These are phyloP conservation scores for Aethionema arabicum DNA, from an alignment of 345 rosid species.

Conservation along the genomic window DNA sequence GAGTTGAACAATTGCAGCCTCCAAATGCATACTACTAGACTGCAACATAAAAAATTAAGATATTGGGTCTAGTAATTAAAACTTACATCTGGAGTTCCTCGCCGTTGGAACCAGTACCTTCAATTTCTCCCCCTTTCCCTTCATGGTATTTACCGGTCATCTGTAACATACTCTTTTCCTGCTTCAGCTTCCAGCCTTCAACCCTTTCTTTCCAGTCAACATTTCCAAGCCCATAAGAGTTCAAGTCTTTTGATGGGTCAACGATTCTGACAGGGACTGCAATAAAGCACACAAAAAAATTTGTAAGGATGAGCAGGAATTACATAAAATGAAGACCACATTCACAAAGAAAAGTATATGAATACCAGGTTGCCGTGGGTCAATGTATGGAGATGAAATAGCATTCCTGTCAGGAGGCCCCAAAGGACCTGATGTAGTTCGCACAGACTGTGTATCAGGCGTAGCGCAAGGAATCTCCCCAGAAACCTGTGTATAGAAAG, in stretches of 20 bases:
- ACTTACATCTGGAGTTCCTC: conserved; percentile 97
- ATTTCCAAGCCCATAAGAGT: conserved; percentile 95
- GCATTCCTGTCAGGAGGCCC: conserved; percentile 84
- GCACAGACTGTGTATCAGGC: conserved; percentile 83
- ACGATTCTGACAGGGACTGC: conserved; percentile 96
- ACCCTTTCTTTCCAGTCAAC: conserved; percentile 99
- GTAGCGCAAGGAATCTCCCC: conserved; percentile 91
- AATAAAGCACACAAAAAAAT: conserved; percentile 12
- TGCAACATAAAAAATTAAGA: conserved; percentile 6
- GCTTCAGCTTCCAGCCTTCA: conserved; percentile 99
- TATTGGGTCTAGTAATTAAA: conserved; percentile 11
- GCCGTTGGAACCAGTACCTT: conserved; percentile 98
- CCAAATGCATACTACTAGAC: not conserved
- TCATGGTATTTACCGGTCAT: conserved; percentile 74
- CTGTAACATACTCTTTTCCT: conserved; percentile 84
- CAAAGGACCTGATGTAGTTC: conserved; percentile 98
- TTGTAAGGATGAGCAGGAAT: conserved; percentile 12
- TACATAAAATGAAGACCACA: conserved; percentile 1
- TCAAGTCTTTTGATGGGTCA: conserved; percentile 97
- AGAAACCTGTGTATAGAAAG: conserved; percentile 59
- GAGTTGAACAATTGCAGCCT: conserved; percentile 2
- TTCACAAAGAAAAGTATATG: conserved; percentile 11
- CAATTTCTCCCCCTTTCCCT: conserved; percentile 90
- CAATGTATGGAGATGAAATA: conserved; percentile 81
- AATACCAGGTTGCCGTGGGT: conserved; percentile 97